Evolutionary conservation across 257 asterid species (phyloP), one percentile per base, ranked within the genome.

Genomic region (Misopates orontium): DNA sequence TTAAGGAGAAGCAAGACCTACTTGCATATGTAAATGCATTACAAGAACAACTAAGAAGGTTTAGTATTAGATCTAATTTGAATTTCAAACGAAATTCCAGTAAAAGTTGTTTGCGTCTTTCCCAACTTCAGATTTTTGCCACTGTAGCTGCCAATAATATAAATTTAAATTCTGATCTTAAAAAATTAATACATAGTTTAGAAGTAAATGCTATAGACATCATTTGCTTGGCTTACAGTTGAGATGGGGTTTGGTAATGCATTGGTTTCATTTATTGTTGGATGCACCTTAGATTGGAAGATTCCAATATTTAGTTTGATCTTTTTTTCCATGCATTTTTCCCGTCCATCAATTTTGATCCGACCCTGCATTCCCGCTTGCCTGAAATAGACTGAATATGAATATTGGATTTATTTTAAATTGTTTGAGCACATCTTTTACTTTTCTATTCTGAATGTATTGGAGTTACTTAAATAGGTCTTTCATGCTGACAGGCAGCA

Each of bases 1-100:
- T 75, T 25, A 83, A 79, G 73, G 99, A 90, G 83, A 90, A 86
- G 64, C 95, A 87, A 75, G 95, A 93, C 71, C 76, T 90, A 55
- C 84, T 87, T 64, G 85, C 90, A 48, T 86, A 83, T 70, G 64
- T 87, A 49, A 83, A 74, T 71, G 76, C 76, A 75, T 72, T 90
- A 69, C 96, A 87, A 71, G 96, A 88, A 71, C 97, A 93, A 68
- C 78, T 87, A 57, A 86, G 82, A 81, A 90, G 97, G 97, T 93
- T 60, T 17, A 51, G 47, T 11, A 23, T 53, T 58, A 44, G 64
- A 65, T 47, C 40, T 31, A 51, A 41, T 19, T 49, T 23, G 25
- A 64, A 42, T 42, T 60, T 13, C 42, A 42, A 22, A 23, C 14
- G 39, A 25, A 63, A 56, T 20, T 25, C n/a, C 44, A 39, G 25